These are phyloP conservation scores for Allium fistulosum DNA, from an alignment of 106 monocot species.

Conservation along the genomic window DNA sequence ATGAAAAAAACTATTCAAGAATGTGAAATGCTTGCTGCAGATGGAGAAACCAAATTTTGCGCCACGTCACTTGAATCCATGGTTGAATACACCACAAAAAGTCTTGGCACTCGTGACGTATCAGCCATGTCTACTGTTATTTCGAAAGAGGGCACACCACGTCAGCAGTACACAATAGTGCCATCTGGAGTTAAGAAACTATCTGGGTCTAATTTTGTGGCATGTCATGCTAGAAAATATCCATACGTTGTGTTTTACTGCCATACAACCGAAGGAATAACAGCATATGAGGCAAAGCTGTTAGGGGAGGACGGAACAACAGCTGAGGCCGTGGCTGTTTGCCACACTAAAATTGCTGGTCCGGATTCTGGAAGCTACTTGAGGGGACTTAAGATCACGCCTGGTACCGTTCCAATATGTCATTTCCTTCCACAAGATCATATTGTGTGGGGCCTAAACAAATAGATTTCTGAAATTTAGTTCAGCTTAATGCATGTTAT, in stretches of 20 bases:
- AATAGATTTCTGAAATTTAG: background rate
- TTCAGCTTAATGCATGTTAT: too few relatives aligned
- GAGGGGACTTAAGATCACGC: conserved; percentile 17
- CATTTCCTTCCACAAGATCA: conserved; percentile 42
- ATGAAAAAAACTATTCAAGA: conserved; percentile 19
- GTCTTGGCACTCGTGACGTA: conserved; percentile 26
- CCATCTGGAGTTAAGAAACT: conserved; percentile 3
- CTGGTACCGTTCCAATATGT: conserved; percentile 22
- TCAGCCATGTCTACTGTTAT: conserved; percentile 29
- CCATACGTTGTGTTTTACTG: conserved; percentile 60
- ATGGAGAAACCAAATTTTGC: conserved; percentile 34
- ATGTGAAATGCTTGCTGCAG: conserved; percentile 28
- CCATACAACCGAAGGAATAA: conserved; percentile 20
- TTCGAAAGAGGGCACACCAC: conserved; percentile 1
- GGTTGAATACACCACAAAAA: conserved; percentile 40
- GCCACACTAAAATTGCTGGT: conserved; percentile 13
- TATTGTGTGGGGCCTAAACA: conserved; percentile 24
- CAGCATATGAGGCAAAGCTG: conserved; percentile 25
- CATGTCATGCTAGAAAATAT: conserved; percentile 46
- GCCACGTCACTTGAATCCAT: conserved; percentile 73
- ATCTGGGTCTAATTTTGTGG: conserved; percentile 20
- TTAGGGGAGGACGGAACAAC: conserved; percentile 23
- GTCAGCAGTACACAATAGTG: conserved; percentile 25
- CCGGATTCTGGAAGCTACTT: background rate
- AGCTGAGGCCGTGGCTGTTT: conserved; percentile 53